Evolutionary conservation across 1,284 basidiomycete species (phyloP), one percentile per base, ranked within the genome.

Genomic region (Pascua guehoae): DNA sequence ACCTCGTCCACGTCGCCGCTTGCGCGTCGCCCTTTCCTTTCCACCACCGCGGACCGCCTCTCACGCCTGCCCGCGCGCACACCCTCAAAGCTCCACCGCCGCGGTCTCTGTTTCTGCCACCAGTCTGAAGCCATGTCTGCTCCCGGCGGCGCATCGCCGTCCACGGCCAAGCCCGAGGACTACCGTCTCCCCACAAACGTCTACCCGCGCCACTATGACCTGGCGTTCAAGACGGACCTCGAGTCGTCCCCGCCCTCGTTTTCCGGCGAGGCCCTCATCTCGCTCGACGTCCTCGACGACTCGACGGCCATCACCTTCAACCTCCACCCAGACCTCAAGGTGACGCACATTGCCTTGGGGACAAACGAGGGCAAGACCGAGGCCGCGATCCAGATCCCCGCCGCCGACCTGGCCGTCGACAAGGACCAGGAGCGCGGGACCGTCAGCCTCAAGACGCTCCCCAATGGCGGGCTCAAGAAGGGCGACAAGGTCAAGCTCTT

Each of bases 171-270:
- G 54, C 18, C 53, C 15, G 60, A 64, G 36, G 72, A 85, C 60
- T 89, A 87, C 75, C 85, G 90, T 64, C 83, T 95, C 50, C 90
- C 90, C 12, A 83, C 82, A 11, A 80, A 86, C 66, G 85, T 91
- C 57, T 54, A 64, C 49, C 47, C 51, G n/a, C 49, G 66, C 32
- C 90, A 94, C 76, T 97, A 96, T 78, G 88, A 81, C 67, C 76
- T 96, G 51, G 87, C 85, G 49, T 80, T 95, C 76, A 87, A 81
- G 73, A 94, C 93, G 4, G 88, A 95, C 77, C 83, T 97, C 52
- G 82, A 88, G 60, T 81, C 82, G 24, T 80, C 84, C 52, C 82
- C 77, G 17, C 70, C 68, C 38, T 57, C 63, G 17, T 97, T 93
- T 72, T 81, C 85, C 42, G 94, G 94, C 44, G 82, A 88, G 56